These are phyloP conservation scores for Coprinopsis cinerea DNA, from an alignment of 768 basidiomycete genomes.

Conservation along the genomic window DNA sequence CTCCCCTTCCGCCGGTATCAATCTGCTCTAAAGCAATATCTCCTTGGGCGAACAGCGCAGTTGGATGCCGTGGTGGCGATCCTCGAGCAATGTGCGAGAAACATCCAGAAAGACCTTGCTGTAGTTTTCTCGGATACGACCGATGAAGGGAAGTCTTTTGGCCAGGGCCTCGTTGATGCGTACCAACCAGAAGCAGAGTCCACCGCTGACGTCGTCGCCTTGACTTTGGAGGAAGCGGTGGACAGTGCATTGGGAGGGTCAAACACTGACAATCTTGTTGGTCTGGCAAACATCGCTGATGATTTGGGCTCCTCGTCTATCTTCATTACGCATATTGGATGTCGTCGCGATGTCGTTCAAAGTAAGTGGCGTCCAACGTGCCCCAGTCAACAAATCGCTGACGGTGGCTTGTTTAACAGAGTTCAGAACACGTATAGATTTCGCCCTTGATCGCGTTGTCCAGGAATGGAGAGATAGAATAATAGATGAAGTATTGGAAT, in stretches of 20 bases:
- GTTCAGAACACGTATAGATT: conserved; percentile 38
- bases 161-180: conserved; percentile 33
- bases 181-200: conserved; percentile 49
- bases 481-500: conserved; percentile 27
- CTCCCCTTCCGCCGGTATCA: conserved; percentile 59
- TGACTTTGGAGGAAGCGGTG: conserved; percentile 33
- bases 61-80: conserved; percentile 51
- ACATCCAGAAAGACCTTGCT: conserved; percentile 55
- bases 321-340: conserved; percentile 41
- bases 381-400: not conserved
- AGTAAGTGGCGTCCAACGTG: conserved; percentile 14
- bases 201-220: conserved; percentile 36
- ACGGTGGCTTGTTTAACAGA: conserved; percentile 26
- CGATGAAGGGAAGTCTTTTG: conserved; percentile 37
- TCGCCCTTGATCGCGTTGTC: conserved; percentile 41
- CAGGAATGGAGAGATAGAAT: conserved; percentile 47
- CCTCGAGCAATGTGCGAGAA: conserved; percentile 54
- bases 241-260: conserved; percentile 23
- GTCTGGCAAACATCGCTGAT: conserved; percentile 41
- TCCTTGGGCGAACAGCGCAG: conserved; percentile 58
- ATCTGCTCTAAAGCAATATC: conserved; percentile 50
- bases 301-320: conserved; percentile 39
- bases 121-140: conserved; percentile 36
- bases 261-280: conserved; percentile 27
- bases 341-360: conserved; percentile 24